phyloP scores from a whole-genome alignment of 805 yeast species.

The Komagataella kurtzmanii region DNA sequence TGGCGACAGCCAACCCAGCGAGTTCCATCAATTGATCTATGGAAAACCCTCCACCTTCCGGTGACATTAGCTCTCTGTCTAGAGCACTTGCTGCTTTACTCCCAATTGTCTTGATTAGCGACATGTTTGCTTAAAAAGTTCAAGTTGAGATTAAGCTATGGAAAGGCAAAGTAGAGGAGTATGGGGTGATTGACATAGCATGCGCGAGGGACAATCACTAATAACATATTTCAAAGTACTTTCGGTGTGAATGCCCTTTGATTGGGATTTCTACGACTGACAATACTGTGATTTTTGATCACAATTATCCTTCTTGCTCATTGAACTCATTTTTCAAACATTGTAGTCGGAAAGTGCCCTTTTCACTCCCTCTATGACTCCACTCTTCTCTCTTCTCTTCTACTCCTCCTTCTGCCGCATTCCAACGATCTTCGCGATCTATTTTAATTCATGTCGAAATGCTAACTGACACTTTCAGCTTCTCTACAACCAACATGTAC shows the following conservation, averaged over 20 bases:
- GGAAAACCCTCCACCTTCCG: conserved; percentile 50
- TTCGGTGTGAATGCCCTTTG: background rate
- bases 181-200: background rate
- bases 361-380: background rate
- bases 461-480: background rate
- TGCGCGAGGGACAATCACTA: background rate
- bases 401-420: background rate
- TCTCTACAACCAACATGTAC: background rate
- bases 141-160: background rate
- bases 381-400: background rate
- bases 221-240: background rate
- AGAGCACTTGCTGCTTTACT: conserved; percentile 58
- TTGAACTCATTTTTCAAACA: no score
- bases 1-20: conserved; percentile 92
- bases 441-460: background rate
- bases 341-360: conserved; percentile 6
- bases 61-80: conserved; percentile 79
- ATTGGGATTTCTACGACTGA: no score
- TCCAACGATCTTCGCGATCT: background rate
- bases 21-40: conserved; percentile 90
- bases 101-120: conserved; percentile 7
- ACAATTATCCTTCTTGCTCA: no score
- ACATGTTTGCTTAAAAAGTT: background rate
- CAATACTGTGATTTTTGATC: no score
- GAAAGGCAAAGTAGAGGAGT: background rate